Conservation (phyloP, 2,329 filamentous ascomycete genomes). For the Colletotrichum costaricense region DNA sequence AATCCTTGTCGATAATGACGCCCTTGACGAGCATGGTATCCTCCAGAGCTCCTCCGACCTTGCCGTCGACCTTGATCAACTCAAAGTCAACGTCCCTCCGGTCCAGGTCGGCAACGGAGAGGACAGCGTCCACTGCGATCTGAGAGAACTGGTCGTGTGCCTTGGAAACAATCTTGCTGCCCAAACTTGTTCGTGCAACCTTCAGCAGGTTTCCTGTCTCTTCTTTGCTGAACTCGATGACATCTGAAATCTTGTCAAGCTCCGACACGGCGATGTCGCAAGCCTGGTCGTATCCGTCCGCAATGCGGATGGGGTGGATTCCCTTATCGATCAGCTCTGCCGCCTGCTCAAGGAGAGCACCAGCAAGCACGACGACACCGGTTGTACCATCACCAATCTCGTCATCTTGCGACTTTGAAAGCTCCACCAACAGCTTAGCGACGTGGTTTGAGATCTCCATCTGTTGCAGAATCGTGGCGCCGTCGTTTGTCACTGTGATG, state of each 20-base stretch:
- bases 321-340: conserved; percentile 99
- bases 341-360: conserved; percentile 94
- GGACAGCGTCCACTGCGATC: conserved; percentile 95
- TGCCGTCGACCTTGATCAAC: conserved; percentile 98
- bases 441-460: conserved; percentile 99
- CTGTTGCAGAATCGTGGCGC: conserved; percentile 95
- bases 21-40: conserved; percentile 96
- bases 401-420: conserved; percentile 98
- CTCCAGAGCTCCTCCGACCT: conserved; percentile 93
- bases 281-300: conserved; percentile 96
- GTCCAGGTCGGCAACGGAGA: conserved; percentile 95
- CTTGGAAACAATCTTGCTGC: conserved; percentile 99
- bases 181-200: conserved; percentile 94
- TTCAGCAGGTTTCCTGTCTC: conserved; percentile 89
- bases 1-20: conserved; percentile 99
- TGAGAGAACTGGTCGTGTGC: conserved; percentile 98
- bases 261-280: conserved; percentile 96
- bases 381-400: conserved; percentile 99
- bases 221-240: conserved; percentile 84
- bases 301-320: conserved; percentile 98
- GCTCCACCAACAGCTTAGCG: conserved; percentile 93
- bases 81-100: conserved; percentile 99
- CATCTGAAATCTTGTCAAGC: conserved; percentile 92
- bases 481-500: conserved; percentile 99
- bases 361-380: conserved; percentile 95